Evolutionary conservation across 2,329 filamentous ascomycete species (phyloP).

Genomic region (Malbranchea zuffiana): DNA sequence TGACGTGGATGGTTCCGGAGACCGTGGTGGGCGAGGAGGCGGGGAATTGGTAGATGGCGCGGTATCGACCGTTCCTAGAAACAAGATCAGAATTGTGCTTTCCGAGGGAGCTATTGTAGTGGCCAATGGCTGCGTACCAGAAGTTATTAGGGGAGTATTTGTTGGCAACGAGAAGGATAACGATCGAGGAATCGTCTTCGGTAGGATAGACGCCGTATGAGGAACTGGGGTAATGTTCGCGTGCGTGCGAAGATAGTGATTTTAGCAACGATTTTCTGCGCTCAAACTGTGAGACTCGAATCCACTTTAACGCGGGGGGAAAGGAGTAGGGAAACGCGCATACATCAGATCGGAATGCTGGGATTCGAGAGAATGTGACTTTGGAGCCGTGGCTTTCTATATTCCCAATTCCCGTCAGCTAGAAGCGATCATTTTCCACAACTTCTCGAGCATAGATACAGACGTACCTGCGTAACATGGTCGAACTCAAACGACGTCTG

Average conservation of each 20-base stretch:
- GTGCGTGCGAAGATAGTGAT: conserved; percentile 60
- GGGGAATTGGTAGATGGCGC: conserved; percentile 71
- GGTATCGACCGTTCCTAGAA: conserved; percentile 85
- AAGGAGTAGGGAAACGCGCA: conserved; percentile 30
- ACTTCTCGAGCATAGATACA: not conserved
- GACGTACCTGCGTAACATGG: conserved; percentile 60
- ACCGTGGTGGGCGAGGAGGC: conserved; percentile 52
- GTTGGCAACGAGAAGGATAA: conserved; percentile 78
- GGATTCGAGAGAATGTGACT: conserved; percentile 70
- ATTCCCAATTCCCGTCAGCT: not conserved
- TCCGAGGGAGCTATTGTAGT: not conserved
- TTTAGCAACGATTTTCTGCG: conserved; percentile 72
- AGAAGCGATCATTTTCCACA: no score
- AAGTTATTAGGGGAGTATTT: conserved; percentile 98
- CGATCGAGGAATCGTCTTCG: conserved; percentile 62
- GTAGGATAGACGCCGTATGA: conserved; percentile 74
- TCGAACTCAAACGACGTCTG: conserved; percentile 83
- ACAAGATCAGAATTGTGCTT: not conserved
- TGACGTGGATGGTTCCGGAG: conserved; percentile 74
- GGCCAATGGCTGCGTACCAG: conserved; percentile 51
- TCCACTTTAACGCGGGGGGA: not conserved
- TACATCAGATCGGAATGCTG: conserved; percentile 70
- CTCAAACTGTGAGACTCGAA: no score
- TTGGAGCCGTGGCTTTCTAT: conserved; percentile 69
- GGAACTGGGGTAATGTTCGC: conserved; percentile 78